A percentile compares a stretch with the other conserved stretches of the same genome.
These are phyloP conservation scores for Millerago galiae DNA, from an alignment of 805 yeast genomes.

Conservation along the genomic window DNA sequence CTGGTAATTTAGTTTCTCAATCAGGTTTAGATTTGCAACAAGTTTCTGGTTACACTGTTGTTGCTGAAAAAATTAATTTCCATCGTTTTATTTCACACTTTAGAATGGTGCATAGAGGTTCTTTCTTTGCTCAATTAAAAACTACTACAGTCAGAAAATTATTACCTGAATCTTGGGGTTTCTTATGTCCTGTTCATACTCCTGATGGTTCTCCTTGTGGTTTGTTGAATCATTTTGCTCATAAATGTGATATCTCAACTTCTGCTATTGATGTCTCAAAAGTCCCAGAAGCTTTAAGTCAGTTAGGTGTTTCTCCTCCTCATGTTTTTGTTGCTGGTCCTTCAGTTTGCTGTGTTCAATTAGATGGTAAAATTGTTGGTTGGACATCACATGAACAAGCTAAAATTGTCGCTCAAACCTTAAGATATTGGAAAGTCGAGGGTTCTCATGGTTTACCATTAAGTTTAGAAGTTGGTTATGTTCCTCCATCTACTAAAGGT, in stretches of 20 bases:
- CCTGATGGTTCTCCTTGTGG: constrained; percentile 99
- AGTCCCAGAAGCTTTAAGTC: constrained; percentile 58
- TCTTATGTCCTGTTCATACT: constrained; percentile 97
- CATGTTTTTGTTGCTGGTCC: constrained; percentile 86
- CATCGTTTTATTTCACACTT: constrained; percentile 97
- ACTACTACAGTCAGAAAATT: constrained; percentile 96
- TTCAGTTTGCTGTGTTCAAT: constrained; percentile 78
- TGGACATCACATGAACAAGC: constrained; percentile 93
- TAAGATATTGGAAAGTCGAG: constrained; percentile 89
- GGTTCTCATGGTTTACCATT: constrained; percentile 73
- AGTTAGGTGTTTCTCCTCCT: constrained; percentile 78
- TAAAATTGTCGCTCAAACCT: constrained; percentile 75
- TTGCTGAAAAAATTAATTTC: constrained; percentile 96
- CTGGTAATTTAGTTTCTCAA: constrained; percentile 95
- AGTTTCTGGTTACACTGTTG: constrained; percentile 96
- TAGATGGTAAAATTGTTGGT: constrained; percentile 89
- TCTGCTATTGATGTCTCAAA: constrained; percentile 63
- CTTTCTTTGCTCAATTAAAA: constrained; percentile 96
- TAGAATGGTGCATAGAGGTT: constrained; percentile 99
- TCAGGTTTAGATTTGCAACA: constrained; percentile 97
- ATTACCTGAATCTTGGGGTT: constrained; percentile 98
- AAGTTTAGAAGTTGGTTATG: constrained; percentile 88
- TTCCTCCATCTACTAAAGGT: constrained; percentile 93
- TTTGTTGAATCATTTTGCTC: constrained; percentile 91
- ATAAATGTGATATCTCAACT: constrained; percentile 87